phyloP scores from a whole-genome alignment of 1,139 yeast genomes.

The Pichia sp. region DNA sequence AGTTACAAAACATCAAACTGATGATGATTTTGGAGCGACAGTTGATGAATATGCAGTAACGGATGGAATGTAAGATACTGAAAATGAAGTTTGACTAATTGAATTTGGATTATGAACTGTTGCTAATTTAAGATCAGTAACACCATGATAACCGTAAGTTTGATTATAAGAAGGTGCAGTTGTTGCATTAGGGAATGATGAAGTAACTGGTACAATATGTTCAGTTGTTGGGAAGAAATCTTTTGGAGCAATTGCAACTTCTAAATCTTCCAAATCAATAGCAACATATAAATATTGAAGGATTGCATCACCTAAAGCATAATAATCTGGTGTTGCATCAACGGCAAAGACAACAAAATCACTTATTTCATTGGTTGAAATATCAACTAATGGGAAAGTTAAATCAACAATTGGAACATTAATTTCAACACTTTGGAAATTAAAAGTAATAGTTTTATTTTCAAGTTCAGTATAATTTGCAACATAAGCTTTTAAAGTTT shows the following conservation, averaged over 20 bases:
- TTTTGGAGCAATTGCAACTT: constrained; percentile 64
- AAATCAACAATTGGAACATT: constrained; percentile 35
- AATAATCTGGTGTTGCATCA: constrained; percentile 24
- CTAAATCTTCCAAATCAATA: constrained; percentile 59
- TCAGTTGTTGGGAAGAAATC: constrained; percentile 37
- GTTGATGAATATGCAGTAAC: constrained; percentile 9
- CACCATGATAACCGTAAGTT: constrained; percentile 14
- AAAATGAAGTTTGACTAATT: constrained; percentile 10
- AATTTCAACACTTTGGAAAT: constrained; percentile 46
- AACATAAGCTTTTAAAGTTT: constrained; percentile 30
- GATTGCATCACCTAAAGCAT: constrained; percentile 62
- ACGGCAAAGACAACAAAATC: constrained; percentile 32
- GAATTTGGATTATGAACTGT: constrained; percentile 13
- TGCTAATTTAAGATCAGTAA: constrained; percentile 13
- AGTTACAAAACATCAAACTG: not conserved
- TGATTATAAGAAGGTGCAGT: constrained; percentile 10
- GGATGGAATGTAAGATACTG: constrained; percentile 8
- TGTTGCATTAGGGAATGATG: constrained; percentile 14
- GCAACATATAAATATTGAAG: constrained; percentile 68
- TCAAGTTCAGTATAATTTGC: constrained; percentile 26
- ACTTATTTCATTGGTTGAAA: constrained; percentile 8
- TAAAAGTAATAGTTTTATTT: constrained; percentile 32
- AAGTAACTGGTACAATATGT: constrained; percentile 11
- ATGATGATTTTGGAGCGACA: not conserved
- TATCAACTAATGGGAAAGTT: constrained; percentile 11